Percentiles rank a stretch among this genome's conserved stretches.
Conservation (phyloP, 805 yeast genomes). For the Myxozyma neglecta region DNA sequence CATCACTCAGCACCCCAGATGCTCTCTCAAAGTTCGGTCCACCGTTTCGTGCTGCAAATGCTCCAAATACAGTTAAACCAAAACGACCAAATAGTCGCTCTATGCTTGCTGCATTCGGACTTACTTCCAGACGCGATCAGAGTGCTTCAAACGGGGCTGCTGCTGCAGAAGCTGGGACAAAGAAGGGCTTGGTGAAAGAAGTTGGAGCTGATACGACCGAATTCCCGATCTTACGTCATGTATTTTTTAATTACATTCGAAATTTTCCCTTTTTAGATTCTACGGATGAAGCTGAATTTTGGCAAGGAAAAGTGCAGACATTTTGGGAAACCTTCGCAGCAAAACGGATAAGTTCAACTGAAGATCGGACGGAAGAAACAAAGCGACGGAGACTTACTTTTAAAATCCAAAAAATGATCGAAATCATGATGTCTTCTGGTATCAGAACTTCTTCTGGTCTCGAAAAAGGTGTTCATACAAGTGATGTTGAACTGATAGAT, state of each 20-base stretch:
- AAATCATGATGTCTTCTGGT: constrained; percentile 74
- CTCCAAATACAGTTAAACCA: not conserved
- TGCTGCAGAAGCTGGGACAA: not conserved
- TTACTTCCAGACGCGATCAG: not conserved
- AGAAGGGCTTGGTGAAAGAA: constrained; percentile 15
- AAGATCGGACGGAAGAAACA: constrained; percentile 73
- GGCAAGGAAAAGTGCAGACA: constrained; percentile 77
- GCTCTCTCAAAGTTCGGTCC: constrained; percentile 71
- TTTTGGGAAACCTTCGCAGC: constrained; percentile 77
- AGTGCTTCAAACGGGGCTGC: not conserved
- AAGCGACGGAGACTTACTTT: constrained; percentile 63
- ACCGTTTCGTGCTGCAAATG: constrained; percentile 56
- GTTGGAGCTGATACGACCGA: constrained; percentile 38
- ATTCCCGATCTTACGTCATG: constrained; percentile 69
- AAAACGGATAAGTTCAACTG: constrained; percentile 68
- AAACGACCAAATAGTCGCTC: not conserved
- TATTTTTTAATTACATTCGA: constrained; percentile 60
- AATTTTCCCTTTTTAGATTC: constrained; percentile 73
- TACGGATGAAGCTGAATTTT: constrained; percentile 59
- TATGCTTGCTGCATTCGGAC: not conserved
- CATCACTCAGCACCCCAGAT: constrained; percentile 55
- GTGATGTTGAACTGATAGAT: constrained; percentile 8
- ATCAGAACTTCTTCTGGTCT: constrained; percentile 50
- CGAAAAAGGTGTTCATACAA: constrained; percentile 24
- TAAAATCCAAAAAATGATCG: constrained; percentile 61